These are phyloP conservation scores for Pythium utonaiense DNA, from an alignment of 352 stramenopile genomes.

Conservation along the genomic window DNA sequence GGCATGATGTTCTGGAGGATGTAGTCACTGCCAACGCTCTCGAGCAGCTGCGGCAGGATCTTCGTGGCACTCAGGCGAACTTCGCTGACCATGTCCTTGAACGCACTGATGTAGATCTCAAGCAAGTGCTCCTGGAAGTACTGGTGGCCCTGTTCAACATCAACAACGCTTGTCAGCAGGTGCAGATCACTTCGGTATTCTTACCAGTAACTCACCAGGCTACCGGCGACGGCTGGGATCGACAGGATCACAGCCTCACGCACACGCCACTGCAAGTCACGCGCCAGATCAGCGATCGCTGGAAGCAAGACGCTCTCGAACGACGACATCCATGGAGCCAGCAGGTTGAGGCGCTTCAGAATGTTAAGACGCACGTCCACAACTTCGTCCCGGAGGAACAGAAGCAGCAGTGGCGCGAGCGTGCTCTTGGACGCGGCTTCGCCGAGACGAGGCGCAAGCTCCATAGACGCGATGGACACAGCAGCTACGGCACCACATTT, in stretches of 20 bases:
- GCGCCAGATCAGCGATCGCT: conserved; percentile 89
- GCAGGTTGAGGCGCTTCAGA: conserved; percentile 90
- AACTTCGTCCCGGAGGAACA: conserved; percentile 86
- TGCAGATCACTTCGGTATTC: conserved; percentile 22
- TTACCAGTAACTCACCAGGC: conserved; percentile 58
- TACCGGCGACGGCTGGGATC: conserved; percentile 89
- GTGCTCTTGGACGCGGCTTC: conserved; percentile 87
- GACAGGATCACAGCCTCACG: conserved; percentile 90
- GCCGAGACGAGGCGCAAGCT: conserved; percentile 90
- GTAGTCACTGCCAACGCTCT: conserved; percentile 78
- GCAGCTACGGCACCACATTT: conserved; percentile 34
- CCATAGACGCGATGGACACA: conserved; percentile 88
- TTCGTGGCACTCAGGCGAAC: conserved; percentile 92
- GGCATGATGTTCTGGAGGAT: conserved; percentile 82
- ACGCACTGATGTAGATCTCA: conserved; percentile 87
- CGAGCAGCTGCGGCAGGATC: conserved; percentile 70
- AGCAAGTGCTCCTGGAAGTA: conserved; percentile 87
- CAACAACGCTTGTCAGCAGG: conserved; percentile 42
- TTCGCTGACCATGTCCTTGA: conserved; percentile 93
- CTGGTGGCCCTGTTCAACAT: conserved; percentile 43
- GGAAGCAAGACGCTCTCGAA: conserved; percentile 75
- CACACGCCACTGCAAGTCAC: conserved; percentile 93
- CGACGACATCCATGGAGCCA: conserved; percentile 88
- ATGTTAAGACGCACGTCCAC: conserved; percentile 94
- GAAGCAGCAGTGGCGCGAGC: conserved; percentile 68